Percentiles rank a stretch among this genome's conserved stretches.
Conservation (phyloP, 257 asterid genomes). For the Penstemon eatonii region DNA sequence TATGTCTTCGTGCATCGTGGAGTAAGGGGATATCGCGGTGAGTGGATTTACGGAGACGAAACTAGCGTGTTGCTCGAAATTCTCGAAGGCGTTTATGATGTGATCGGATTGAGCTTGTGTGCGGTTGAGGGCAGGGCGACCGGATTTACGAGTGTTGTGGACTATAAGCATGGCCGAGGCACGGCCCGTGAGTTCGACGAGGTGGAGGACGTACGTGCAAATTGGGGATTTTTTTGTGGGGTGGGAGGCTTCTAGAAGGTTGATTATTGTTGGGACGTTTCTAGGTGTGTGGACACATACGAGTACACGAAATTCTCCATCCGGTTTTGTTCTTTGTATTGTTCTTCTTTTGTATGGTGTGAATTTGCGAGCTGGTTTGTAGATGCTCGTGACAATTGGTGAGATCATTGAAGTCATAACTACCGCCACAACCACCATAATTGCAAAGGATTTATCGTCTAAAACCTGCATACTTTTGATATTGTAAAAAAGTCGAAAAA, state of each 20-base stretch:
- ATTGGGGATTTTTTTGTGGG: constrained; percentile 79
- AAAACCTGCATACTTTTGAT: constrained; percentile 47
- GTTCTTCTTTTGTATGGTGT: constrained; percentile 69
- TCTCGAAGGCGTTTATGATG: constrained; percentile 84
- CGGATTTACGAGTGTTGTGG: constrained; percentile 61
- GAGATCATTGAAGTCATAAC: constrained; percentile 70
- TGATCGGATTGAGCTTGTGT: constrained; percentile 91
- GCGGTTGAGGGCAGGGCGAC: constrained; percentile 66
- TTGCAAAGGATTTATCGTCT: constrained; percentile 74
- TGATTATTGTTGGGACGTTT: constrained; percentile 83
- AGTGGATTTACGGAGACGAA: constrained; percentile 68
- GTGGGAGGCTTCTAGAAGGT: constrained; percentile 79
- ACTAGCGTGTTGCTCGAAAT: constrained; percentile 64
- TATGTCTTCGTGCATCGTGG: constrained; percentile 91
- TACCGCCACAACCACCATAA: constrained; percentile 79
- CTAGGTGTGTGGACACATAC: constrained; percentile 79
- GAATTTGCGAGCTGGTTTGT: constrained; percentile 66
- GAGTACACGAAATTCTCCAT: constrained; percentile 63
- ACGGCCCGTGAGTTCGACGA: constrained; percentile 91
- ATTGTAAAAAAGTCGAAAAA: not conserved
- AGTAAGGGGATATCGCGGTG: constrained; percentile 90
- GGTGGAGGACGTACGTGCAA: constrained; percentile 69
- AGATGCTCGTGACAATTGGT: constrained; percentile 60
- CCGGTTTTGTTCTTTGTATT: constrained; percentile 56
- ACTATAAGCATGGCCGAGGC: constrained; percentile 94